Conservation (phyloP, 2,329 filamentous ascomycete genomes). For the Emergomyces africanus region DNA sequence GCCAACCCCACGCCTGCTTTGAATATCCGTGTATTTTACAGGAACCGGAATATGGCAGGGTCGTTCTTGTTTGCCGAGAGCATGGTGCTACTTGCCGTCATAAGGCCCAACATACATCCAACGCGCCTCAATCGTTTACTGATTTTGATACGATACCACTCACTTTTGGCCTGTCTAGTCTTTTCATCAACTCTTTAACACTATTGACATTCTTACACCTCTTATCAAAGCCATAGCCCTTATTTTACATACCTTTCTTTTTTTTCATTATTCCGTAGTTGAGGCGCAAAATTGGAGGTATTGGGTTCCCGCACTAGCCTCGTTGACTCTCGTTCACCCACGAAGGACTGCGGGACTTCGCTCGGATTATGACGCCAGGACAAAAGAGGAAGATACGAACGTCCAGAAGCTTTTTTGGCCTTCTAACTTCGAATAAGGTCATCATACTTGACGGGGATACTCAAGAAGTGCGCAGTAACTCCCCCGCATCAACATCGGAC, state of each 20-base stretch:
- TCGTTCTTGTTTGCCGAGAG: not conserved
- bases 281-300: not conserved
- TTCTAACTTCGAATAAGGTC: conserved; percentile 14
- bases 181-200: not conserved
- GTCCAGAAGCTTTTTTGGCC: conserved; percentile 16
- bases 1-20: not conserved
- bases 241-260: not conserved
- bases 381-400: conserved; percentile 11
- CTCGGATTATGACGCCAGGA: conserved; percentile 12
- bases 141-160: not conserved
- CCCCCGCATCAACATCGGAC: conserved; percentile 17
- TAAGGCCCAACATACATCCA: not conserved
- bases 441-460: conserved; percentile 8
- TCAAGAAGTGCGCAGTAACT: conserved; percentile 11
- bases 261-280: not conserved
- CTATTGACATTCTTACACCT: not conserved
- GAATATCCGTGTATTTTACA: not conserved
- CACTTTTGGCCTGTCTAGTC: not conserved
- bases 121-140: not conserved
- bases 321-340: conserved; percentile 1
- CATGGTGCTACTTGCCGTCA: not conserved
- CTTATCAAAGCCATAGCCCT: not conserved
- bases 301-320: not conserved
- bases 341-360: not conserved
- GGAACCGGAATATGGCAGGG: not conserved